These are phyloP conservation scores for Didymella sp. DNA, from an alignment of 2,329 filamentous ascomycete genomes.

Conservation along the genomic window DNA sequence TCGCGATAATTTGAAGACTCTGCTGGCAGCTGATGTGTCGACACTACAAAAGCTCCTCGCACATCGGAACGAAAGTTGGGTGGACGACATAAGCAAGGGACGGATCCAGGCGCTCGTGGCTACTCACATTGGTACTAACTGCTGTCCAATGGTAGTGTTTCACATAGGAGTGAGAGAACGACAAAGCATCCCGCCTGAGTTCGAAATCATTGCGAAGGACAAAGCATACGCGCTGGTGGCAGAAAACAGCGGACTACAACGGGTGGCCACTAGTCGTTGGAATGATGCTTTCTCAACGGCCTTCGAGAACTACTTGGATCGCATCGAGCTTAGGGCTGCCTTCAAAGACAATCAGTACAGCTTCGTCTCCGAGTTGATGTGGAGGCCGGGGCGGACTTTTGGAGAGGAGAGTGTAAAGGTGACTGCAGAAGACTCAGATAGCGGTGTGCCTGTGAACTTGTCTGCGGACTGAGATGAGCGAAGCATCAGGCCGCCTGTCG, in stretches of 20 bases:
- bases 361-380: background rate
- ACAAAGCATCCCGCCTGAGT: background rate
- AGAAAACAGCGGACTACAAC: background rate
- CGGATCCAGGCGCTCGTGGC: background rate
- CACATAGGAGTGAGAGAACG: background rate
- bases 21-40: background rate
- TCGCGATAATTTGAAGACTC: background rate
- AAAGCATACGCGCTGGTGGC: background rate
- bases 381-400: background rate
- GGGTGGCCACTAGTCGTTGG: background rate
- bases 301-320: background rate
- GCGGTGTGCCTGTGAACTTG: background rate
- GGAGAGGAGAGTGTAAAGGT: background rate
- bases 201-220: background rate
- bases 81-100: background rate
- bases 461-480: background rate
- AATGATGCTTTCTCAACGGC: background rate
- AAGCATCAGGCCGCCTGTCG: too few relatives aligned
- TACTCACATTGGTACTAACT: conserved; percentile 1
- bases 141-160: background rate
- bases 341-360: conserved; percentile 1
- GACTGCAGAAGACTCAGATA: background rate
- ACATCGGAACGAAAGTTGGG: background rate
- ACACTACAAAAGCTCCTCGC: background rate
- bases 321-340: background rate